Evolutionary conservation across 805 yeast species (phyloP), one percentile per base, ranked within the genome.

Genomic region (Zygoascus tannicola): DNA sequence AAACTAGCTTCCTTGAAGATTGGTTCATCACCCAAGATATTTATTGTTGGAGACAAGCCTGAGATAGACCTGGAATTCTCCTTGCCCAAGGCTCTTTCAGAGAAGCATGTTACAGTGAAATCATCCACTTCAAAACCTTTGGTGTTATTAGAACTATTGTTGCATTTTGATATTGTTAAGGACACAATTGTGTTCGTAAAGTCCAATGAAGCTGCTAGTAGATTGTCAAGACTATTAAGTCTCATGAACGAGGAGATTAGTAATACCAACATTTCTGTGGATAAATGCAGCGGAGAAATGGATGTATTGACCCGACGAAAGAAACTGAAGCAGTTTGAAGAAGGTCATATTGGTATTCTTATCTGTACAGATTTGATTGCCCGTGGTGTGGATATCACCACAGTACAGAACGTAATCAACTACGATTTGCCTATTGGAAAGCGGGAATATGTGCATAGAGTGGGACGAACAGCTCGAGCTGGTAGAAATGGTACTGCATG

Each of bases 401-500:
- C 77, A 3, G 75, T 92, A 40, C 70, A 76, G 36, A 75, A 77
- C 49, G 96, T 92, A 10, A 67, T 92, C 41, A 92, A 92, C 63
- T 92, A 92, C 62, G 97, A 92, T 58, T 62, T 87, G 44, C 98
- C 99, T 19, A 71, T 76, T 21, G 82, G 95, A 1, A 73, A 88
- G 1, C 80, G 94, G 50, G 97, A 92, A 54, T 92, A 92, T 53
- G 86, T 92, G 22, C 99, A 92, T 64, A 75, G 99, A 56, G 86
- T 87, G 33, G 99, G 99, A 34, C 80, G 99, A 68, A 88, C 97
- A 0, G 97, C 97, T 1, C 78, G 99, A 65, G 99, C 98, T 2
- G 80, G 82, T 41, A 75, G 78, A 30, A 42, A 52, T 0, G 99
- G 99, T 58, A 65, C 67, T 32, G 95, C 95, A 0, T 74, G 79